A percentile compares a stretch with the other conserved stretches of the same genome.
Conservation (phyloP, 2,329 filamentous ascomycete genomes). For the Fusarium graminum region DNA sequence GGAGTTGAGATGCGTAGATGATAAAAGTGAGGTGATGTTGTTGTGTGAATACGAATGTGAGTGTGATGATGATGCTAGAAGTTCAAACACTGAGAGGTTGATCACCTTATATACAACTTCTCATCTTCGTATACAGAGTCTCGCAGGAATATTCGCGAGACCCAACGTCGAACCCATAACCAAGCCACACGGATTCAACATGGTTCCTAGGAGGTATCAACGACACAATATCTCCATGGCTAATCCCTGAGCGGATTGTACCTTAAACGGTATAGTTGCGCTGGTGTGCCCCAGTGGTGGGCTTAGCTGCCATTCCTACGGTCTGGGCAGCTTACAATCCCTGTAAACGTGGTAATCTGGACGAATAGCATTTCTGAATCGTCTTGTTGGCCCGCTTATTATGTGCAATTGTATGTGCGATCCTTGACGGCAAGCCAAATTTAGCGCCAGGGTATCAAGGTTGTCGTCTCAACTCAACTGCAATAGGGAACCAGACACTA, state of each 20-base stretch:
- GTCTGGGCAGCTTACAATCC: slow-evolving; percentile 1
- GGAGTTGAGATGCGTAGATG: neutral
- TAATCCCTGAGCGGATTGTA: neutral
- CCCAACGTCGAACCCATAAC: neutral
- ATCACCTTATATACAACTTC: slow-evolving; percentile 1
- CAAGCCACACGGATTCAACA: neutral
- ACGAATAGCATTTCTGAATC: neutral
- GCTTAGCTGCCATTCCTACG: neutral
- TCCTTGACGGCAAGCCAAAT: neutral
- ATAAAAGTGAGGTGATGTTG: neutral
- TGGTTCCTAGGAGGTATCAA: neutral
- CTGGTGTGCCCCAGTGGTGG: neutral
- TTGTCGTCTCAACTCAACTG: neutral
- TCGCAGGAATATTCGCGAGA: neutral
- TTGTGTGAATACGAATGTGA: no score
- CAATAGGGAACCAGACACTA: no score
- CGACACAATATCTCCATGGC: neutral
- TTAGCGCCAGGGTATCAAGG: neutral
- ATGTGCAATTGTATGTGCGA: accelerated
- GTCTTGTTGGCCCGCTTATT: neutral
- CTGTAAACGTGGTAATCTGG: no score
- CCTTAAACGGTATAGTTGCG: neutral
- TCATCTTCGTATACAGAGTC: no score
- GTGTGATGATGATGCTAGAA: neutral
- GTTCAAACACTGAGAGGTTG: neutral